A percentile compares a stretch with the other conserved stretches of the same genome.
These are phyloP conservation scores for Acer negundo DNA, from an alignment of 345 rosid genomes.

Conservation along the genomic window DNA sequence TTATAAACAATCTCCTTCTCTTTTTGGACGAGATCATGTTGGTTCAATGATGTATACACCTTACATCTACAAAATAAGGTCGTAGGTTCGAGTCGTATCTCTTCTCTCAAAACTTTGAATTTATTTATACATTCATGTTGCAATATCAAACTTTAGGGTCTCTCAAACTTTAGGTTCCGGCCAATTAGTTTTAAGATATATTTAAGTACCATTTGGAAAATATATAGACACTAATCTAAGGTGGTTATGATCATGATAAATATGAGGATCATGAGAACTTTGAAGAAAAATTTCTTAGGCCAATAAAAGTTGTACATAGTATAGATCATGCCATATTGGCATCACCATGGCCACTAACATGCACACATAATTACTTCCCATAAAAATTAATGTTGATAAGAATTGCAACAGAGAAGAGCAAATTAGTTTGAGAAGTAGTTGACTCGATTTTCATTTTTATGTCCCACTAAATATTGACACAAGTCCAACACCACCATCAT, in stretches of 20 bases:
- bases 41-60: no score
- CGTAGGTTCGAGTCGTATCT: no score
- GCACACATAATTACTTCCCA: constrained; percentile 8
- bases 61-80: no score
- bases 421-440: constrained; percentile 16
- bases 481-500: constrained; percentile 40
- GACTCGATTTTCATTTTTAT: constrained; percentile 20
- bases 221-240: no score
- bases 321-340: not conserved
- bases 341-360: constrained; percentile 6
- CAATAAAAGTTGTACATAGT: not conserved
- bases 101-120: no score
- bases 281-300: not conserved
- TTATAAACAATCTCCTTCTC: no score
- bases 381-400: not conserved
- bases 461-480: constrained; percentile 52
- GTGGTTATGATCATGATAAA: no score
- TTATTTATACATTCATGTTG: no score
- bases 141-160: not conserved
- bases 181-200: no score
- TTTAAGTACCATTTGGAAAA: no score
- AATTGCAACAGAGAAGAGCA: not conserved
- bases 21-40: no score
- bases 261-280: no score
- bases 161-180: not conserved